These are phyloP conservation scores for Melaleuca quinquenervia DNA, from an alignment of 345 rosid genomes.

Conservation along the genomic window DNA sequence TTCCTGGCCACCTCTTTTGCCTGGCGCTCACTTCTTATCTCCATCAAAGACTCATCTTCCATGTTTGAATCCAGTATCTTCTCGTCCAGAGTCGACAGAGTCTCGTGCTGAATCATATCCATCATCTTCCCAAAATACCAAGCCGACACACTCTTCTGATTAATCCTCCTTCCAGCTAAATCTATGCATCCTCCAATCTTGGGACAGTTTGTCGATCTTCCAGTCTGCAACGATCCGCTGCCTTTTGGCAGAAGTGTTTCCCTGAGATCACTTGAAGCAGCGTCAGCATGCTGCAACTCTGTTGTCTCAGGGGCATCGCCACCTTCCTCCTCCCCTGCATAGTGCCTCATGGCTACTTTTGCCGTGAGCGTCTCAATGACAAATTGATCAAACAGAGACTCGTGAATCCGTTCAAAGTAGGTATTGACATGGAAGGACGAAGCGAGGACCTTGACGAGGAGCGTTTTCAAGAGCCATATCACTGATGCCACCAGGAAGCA, in stretches of 20 bases:
- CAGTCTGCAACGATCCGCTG: background rate
- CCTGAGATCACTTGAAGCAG: background rate
- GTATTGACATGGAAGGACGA: constrained; percentile 6
- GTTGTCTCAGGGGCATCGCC: background rate
- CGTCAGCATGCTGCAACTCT: background rate
- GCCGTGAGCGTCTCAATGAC: background rate
- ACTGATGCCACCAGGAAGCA: constrained; percentile 1
- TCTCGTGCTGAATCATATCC: constrained; percentile 14
- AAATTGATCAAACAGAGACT: background rate
- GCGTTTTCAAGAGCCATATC: constrained; percentile 5
- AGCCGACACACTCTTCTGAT: constrained; percentile 25
- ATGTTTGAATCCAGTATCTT: constrained; percentile 25
- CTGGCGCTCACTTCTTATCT: constrained; percentile 16
- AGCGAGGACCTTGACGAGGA: constrained; percentile 1
- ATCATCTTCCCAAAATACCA: constrained; percentile 39
- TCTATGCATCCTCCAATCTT: constrained; percentile 1
- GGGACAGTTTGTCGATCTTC: background rate
- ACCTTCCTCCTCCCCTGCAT: background rate
- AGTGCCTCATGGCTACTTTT: background rate
- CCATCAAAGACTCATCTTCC: constrained; percentile 22
- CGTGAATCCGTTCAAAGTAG: constrained; percentile 4
- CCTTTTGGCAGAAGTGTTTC: constrained; percentile 5
- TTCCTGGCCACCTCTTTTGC: constrained; percentile 33
- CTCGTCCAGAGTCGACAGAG: constrained; percentile 37
- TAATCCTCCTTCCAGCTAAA: constrained; percentile 4